Percentiles rank a stretch among this genome's conserved stretches.
Conservation (phyloP, 176 grass and related monocot species). For the Hordeum marinum region DNA sequence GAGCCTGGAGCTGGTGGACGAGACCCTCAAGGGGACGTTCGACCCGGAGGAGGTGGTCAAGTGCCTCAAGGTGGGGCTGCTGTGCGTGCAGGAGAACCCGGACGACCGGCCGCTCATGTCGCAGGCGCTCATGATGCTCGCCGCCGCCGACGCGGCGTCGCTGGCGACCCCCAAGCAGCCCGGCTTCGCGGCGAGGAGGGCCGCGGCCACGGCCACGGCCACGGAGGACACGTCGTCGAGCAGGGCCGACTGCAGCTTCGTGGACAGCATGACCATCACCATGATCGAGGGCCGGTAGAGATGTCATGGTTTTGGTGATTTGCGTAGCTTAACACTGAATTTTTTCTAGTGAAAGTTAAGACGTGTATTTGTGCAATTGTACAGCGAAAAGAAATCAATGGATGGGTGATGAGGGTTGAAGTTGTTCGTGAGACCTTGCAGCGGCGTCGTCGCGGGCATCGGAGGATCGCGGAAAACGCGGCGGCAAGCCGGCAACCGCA, state of each 20-base stretch:
- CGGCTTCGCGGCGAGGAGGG: slow-evolving; percentile 38
- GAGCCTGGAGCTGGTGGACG: slow-evolving; percentile 36
- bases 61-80: slow-evolving; percentile 44
- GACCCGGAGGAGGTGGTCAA: slow-evolving; percentile 35
- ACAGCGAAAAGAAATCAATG: background rate
- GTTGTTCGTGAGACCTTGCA: background rate
- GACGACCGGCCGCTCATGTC: slow-evolving; percentile 57
- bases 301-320: background rate
- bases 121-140: slow-evolving; percentile 45
- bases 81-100: slow-evolving; percentile 58
- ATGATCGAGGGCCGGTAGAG: slow-evolving; percentile 44
- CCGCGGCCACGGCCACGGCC: background rate
- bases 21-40: slow-evolving; percentile 37
- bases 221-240: slow-evolving; percentile 37
- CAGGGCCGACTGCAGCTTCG: slow-evolving; percentile 31
- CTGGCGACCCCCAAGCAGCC: slow-evolving; percentile 45
- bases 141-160: slow-evolving; percentile 10
- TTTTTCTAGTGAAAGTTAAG: background rate
- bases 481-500: no score
- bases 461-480: background rate
- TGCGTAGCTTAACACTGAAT: background rate
- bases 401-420: background rate
- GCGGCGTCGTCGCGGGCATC: no score
- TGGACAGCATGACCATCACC: slow-evolving; percentile 53
- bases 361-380: background rate